Evolutionary conservation across 75 land plant genomes (phyloP).

Genomic region (Selaginella tamariscina): DNA sequence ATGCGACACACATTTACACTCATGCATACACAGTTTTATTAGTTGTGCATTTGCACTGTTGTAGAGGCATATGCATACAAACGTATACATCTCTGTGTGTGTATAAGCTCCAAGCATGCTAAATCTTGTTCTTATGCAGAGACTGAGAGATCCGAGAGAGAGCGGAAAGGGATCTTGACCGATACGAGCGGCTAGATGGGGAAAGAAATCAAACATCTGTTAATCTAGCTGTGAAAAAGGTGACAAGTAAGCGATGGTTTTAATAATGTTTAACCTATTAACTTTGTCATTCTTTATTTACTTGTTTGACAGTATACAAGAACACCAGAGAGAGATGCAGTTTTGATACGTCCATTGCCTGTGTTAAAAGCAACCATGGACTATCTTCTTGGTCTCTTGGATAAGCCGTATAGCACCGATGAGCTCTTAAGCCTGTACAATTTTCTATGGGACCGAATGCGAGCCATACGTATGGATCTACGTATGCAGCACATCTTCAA

Average conservation of each 20-base stretch:
- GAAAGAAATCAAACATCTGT: slow-evolving; percentile 78
- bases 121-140: background rate
- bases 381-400: slow-evolving; percentile 54
- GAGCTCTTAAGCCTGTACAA: slow-evolving; percentile 63
- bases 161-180: slow-evolving; percentile 84
- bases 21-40: background rate
- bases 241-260: slow-evolving; percentile 8
- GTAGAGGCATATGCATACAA: background rate
- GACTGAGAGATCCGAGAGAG: slow-evolving; percentile 32
- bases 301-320: slow-evolving; percentile 62
- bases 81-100: background rate
- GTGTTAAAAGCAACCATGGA: slow-evolving; percentile 67
- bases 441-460: slow-evolving; percentile 96
- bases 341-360: slow-evolving; percentile 73
- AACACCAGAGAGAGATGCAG: slow-evolving; percentile 75
- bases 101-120: background rate
- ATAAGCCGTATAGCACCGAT: slow-evolving; percentile 47
- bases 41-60: background rate
- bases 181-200: slow-evolving; percentile 77
- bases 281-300: slow-evolving; percentile 16
- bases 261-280: background rate
- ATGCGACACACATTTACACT: background rate
- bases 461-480: slow-evolving; percentile 91
- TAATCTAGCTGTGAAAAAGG: slow-evolving; percentile 63
- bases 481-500: slow-evolving; percentile 96